Evolutionary conservation across 2,329 filamentous ascomycete species (phyloP).

Genomic region (Pseudocercospora crystallina): DNA sequence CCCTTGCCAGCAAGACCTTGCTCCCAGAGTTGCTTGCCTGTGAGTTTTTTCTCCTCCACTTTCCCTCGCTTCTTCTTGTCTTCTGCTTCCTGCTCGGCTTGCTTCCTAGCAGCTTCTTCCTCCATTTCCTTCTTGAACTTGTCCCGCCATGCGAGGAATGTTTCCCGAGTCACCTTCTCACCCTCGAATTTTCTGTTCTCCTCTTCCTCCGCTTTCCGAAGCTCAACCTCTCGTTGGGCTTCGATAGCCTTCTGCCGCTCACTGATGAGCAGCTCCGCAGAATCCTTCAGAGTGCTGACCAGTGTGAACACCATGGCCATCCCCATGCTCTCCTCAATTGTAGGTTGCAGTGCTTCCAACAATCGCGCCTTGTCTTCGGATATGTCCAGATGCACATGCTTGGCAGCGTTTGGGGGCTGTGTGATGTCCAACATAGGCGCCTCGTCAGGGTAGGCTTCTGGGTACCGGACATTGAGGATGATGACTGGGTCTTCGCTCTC

Average conservation of each 20-base stretch:
- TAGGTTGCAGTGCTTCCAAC: slow-evolving; percentile 68
- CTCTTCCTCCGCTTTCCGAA: slow-evolving; percentile 72
- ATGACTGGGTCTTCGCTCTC: slow-evolving; percentile 63
- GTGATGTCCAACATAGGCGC: slow-evolving; percentile 79
- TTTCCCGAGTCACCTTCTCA: slow-evolving; percentile 80
- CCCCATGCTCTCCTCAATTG: slow-evolving; percentile 87
- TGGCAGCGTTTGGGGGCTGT: slow-evolving; percentile 66
- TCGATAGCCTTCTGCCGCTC: slow-evolving; percentile 67
- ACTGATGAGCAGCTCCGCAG: slow-evolving; percentile 79
- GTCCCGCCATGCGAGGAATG: slow-evolving; percentile 79
- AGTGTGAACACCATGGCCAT: slow-evolving; percentile 98
- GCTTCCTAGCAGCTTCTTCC: slow-evolving; percentile 59
- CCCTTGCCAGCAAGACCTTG: slow-evolving; percentile 58
- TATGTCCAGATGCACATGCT: slow-evolving; percentile 74
- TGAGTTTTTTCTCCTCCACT: slow-evolving; percentile 81
- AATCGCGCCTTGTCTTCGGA: slow-evolving; percentile 75
- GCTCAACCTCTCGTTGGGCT: slow-evolving; percentile 53
- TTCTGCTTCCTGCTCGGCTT: slow-evolving; percentile 69
- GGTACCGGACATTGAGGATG: slow-evolving; percentile 82
- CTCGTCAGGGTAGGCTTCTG: slow-evolving; percentile 86
- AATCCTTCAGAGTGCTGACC: slow-evolving; percentile 82
- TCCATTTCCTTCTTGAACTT: slow-evolving; percentile 78
- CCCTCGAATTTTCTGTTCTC: slow-evolving; percentile 98
- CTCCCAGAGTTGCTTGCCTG: slow-evolving; percentile 55
- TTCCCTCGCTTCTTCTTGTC: slow-evolving; percentile 52